Conservation (phyloP, 495 filamentous ascomycete genomes). For the Xanthoparmelia taractica region DNA sequence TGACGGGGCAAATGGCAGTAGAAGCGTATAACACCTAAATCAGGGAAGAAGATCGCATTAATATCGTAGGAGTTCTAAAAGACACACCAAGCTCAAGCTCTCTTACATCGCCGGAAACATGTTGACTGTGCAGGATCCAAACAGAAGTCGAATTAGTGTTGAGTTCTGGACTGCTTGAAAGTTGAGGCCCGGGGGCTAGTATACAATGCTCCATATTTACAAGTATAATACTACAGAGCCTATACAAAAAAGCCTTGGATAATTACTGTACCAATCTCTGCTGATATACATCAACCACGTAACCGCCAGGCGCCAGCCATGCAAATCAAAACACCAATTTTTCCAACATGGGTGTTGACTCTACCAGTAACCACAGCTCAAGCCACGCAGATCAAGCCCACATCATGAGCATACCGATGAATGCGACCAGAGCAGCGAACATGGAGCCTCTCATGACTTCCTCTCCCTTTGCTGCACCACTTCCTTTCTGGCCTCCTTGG, state of each 20-base stretch:
- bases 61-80: no score
- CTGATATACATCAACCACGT: conserved; percentile 4
- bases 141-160: background rate
- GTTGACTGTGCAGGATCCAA: background rate
- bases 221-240: conserved; percentile 9
- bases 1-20: background rate
- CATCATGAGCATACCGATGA: conserved; percentile 48
- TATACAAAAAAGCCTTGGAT: background rate
- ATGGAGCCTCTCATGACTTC: conserved; percentile 45
- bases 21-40: no score
- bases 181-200: conserved; percentile 4
- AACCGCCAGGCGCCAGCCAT: conserved; percentile 9
- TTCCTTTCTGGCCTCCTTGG: conserved; percentile 29
- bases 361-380: conserved; percentile 17
- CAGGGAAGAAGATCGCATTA: no score
- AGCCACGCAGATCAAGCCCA: conserved; percentile 29
- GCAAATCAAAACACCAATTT: conserved; percentile 23
- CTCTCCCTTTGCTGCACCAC: conserved; percentile 37
- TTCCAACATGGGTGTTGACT: conserved; percentile 18
- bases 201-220: background rate
- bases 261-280: conserved; percentile 5
- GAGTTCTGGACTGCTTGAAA: background rate
- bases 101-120: background rate
- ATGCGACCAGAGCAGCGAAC: conserved; percentile 49
- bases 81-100: background rate